Evolutionary conservation across 2,329 filamentous ascomycete genomes (phyloP), one percentile per base, ranked within the genome.

Genomic region (Juglanconis sp.): DNA sequence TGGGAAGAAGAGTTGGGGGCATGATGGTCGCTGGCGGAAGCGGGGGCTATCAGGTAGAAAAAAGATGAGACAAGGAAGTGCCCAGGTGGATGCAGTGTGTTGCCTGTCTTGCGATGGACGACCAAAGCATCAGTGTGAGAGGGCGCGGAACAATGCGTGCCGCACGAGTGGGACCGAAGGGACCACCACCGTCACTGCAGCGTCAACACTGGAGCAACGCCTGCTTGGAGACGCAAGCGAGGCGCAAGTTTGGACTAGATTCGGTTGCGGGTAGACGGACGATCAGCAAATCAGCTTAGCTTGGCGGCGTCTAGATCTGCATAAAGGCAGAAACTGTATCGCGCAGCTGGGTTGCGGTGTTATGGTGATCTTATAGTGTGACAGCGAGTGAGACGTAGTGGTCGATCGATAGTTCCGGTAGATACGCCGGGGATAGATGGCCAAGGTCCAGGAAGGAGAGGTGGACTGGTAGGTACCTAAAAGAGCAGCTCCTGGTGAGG

Each of bases 221-320:
- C 24, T 24, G 24, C 24, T 24, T 24, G 24, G 2, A 24, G 24
- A 24, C 38, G 38, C 38, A 42, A 42, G 38, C n/a, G 42, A 9
- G 8, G 15, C 42, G 42, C 15, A 46, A 24, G 15, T 17, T 17
- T 46, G 15, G 42, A 46, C 38, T 10, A 42, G 38, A 4, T 13
- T 42, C 38, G 24, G 24, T 24, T 24, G 24, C 24, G 24, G 24
- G 24, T 24, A 24, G 24, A 2, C 24, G 24, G 24, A 53, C 24
- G 51, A 53, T 53, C 51, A 42, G 38, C 51, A 31, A 51, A 42
- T 42, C 11, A 7, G 52, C 38, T n/a, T 54, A 44, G 15, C 40
- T 35, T 46, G 52, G 49, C 24, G 24, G 52, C 52, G 52, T 54
- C 13, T 54, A 54, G 30, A 54, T 38, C 52, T 54, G 52, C 52